Conservation (phyloP, 176 grass and related monocot genomes). For the Raddia guianensis region DNA sequence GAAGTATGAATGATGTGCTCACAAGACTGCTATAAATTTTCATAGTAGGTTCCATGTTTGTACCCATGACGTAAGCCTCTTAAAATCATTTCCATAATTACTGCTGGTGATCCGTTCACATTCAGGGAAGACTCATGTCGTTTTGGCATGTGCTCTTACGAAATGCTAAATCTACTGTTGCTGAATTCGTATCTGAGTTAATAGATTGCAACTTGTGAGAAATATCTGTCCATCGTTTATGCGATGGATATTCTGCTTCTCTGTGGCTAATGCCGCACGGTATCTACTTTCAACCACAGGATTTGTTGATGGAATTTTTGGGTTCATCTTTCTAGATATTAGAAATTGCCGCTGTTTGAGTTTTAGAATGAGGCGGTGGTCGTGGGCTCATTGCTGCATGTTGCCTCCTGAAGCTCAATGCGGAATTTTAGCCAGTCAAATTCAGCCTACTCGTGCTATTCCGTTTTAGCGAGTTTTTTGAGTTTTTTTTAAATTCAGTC, state of each 20-base stretch:
- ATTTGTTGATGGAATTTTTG: not conserved
- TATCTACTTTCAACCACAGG: not conserved
- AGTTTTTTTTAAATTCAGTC: too few species aligned
- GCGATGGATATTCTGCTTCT: not conserved
- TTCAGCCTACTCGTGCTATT: too few species aligned
- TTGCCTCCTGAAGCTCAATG: not conserved
- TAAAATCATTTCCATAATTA: not conserved
- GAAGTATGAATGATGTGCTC: not conserved
- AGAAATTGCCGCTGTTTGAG: too few species aligned
- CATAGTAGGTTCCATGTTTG: conserved; percentile 22
- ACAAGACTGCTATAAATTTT: not conserved
- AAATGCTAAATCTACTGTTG: not conserved
- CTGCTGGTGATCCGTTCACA: not conserved
- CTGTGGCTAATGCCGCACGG: not conserved
- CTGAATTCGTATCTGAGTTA: not conserved
- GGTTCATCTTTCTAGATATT: not conserved
- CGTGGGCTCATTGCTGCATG: not conserved
- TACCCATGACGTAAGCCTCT: conserved; percentile 1
- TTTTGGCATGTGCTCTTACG: not conserved
- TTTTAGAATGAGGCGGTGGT: not conserved
- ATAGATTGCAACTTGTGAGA: not conserved
- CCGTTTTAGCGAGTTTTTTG: too few species aligned
- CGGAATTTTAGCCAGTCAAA: not conserved
- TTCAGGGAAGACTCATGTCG: not conserved
- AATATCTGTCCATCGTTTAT: not conserved